Conservation (phyloP, 208 protist genomes). For the Herpetomonas tarakana region DNA sequence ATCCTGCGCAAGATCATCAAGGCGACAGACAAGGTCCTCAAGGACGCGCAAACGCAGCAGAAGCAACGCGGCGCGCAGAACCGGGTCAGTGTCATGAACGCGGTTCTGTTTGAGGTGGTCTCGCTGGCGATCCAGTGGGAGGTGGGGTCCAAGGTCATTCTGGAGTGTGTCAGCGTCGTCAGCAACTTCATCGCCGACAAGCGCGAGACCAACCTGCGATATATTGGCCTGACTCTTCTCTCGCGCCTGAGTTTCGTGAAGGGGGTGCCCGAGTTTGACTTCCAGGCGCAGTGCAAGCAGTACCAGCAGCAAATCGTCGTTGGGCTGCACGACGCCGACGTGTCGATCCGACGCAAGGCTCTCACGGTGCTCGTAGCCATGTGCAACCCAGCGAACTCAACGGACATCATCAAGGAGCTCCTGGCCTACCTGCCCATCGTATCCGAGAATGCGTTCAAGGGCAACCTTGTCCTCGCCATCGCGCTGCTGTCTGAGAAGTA, state of each 20-base stretch:
- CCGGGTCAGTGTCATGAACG: conserved; percentile 96
- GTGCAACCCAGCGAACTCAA: conserved; percentile 92
- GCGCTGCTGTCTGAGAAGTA: conserved; percentile 96
- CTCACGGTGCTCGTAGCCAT: conserved; percentile 97
- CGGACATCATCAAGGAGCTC: conserved; percentile 93
- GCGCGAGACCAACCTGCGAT: conserved; percentile 90
- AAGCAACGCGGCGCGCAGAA: conserved; percentile 90
- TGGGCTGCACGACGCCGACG: conserved; percentile 95
- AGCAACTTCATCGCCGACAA: conserved; percentile 87
- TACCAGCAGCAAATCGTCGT: conserved; percentile 92
- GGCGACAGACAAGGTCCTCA: conserved; percentile 83
- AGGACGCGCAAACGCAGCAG: conserved; percentile 78
- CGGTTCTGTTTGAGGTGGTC: conserved; percentile 97
- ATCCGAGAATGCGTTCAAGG: conserved; percentile 87
- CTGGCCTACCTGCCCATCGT: conserved; percentile 88
- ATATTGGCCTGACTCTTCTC: conserved; percentile 86
- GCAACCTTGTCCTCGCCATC: conserved; percentile 96
- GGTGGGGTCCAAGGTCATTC: conserved; percentile 73
- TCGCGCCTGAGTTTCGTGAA: conserved; percentile 55
- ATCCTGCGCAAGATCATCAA: conserved; percentile 84
- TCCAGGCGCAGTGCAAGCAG: conserved; percentile 76
- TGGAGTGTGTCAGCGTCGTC: conserved; percentile 79
- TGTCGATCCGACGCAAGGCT: conserved; percentile 96
- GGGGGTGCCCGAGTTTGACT: conserved; percentile 52
- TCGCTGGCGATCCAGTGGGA: conserved; percentile 93